These are phyloP conservation scores for Sesbania bispinosa DNA, from an alignment of 306 rosid species.

Conservation along the genomic window DNA sequence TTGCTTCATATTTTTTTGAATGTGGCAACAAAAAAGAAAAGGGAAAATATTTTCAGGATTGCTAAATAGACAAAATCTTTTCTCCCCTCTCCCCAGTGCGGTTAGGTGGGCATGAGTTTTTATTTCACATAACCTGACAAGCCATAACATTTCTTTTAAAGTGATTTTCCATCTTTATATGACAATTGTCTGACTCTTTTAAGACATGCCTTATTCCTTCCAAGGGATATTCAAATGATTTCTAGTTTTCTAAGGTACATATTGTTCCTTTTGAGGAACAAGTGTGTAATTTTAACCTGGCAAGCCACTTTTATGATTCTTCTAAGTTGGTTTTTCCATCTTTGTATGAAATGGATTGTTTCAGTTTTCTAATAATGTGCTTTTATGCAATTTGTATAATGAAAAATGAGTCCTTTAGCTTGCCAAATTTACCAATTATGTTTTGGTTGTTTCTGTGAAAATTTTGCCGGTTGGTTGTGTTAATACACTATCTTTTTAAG, in stretches of 20 bases:
- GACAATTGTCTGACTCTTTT: neutral
- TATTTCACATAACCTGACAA: neutral
- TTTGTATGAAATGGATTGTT: neutral
- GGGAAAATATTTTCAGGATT: neutral
- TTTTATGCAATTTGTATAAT: neutral
- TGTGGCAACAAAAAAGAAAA: neutral
- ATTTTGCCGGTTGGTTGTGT: conserved; percentile 10
- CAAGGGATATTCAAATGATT: neutral
- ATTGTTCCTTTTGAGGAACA: too few relatives aligned
- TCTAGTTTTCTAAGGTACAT: neutral
- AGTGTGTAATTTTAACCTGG: neutral
- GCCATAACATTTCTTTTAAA: neutral
- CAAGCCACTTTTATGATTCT: neutral
- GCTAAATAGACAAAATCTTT: too few relatives aligned
- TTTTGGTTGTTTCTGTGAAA: conserved; percentile 7
- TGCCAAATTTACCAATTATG: conserved; percentile 3
- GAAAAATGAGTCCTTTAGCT: neutral
- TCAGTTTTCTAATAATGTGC: neutral
- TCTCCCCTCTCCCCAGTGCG: neutral
- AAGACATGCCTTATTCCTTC: neutral
- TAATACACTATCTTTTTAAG: neutral
- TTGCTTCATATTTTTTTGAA: conserved; percentile 16
- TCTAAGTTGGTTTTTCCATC: neutral
- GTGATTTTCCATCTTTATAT: neutral
- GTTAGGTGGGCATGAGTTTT: neutral